phyloP scores from a whole-genome alignment of 1,284 basidiomycete species.

The Marasmius fiardii region DNA sequence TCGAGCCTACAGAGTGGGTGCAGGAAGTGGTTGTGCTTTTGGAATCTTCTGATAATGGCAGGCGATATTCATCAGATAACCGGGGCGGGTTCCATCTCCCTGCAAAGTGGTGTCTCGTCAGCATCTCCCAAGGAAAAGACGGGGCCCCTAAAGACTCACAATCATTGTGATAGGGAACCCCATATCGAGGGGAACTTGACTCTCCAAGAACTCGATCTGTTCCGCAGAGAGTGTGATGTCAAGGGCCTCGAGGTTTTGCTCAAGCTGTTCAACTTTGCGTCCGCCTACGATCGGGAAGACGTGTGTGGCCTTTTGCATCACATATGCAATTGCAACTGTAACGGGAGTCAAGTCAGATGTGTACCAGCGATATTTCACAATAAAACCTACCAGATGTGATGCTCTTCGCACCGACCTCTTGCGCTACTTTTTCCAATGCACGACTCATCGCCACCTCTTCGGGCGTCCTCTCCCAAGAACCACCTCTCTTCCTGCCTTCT shows the following conservation, averaged over 20 bases:
- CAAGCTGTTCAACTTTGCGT: conserved; percentile 1
- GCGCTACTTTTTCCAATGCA: conserved; percentile 2
- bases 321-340: conserved; percentile 7
- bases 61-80: neutral
- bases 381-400: conserved; percentile 5
- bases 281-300: no score
- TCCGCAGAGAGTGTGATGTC: neutral
- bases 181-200: neutral
- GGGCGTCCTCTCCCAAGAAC: conserved; percentile 38
- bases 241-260: conserved; percentile 1
- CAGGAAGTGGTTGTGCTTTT: no score
- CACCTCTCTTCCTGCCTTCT: conserved; percentile 30
- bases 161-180: neutral
- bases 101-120: neutral
- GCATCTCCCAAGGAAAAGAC: no score
- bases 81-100: neutral
- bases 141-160: neutral
- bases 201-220: neutral
- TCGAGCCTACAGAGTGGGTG: no score
- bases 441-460: conserved; percentile 34
- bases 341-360: neutral
- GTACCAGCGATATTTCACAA: no score
- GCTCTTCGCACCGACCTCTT: no score
- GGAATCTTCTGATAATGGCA: neutral
- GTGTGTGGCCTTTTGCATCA: conserved; percentile 5